Base-by-base conservation (phyloP, 78 protist species). In the Dictyostelium intermedium region DNA sequence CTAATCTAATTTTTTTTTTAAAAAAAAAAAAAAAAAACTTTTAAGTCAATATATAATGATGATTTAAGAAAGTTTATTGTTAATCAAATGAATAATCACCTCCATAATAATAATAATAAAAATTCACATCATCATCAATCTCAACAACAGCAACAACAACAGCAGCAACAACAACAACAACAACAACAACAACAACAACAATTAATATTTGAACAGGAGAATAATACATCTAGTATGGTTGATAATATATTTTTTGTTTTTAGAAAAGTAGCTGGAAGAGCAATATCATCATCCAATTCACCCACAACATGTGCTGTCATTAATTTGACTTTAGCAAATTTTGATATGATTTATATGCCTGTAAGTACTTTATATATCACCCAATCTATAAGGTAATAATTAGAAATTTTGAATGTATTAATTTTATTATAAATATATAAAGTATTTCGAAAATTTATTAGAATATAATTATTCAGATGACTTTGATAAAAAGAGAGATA, bases 161-260 rank as follows among this genome's bases (percentile, higher is more conserved):
- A 43, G 30, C 66, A 53, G 9, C 25, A 32, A 10, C 41, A 23
- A 56, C 2, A 1, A 20, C 37, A 14, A 27, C n/a, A 25, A 13
- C 35, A 43, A 11, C 7, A 30, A 60, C 61, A 47, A 50, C 14
- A 18, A n/a, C 37, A 27, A 70, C 45, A 86, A 60, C 50, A 86
- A 66, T 41, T 41, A 41, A 77, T 35, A 77, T 77, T 41, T 72
- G 79, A 34, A 34, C 50, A 35, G 34, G 87, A 80, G 1, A 89
- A 63, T 80, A 83, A 78, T 56, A 89, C 87, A 11, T 89, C 94
- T 2, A 50, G 81, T 3, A 89, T 79, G 82, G 69, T 89, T 8
- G 94, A 89, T 32, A 85, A 89, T 35, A 89, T 89, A 43, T 89
- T 89, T 35, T 89, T 89, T 80, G 82, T 89, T 6, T 89, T 80